A percentile compares a stretch with the other conserved stretches of the same genome.
Conservation (phyloP, 305 asterid species). For the Andrographis paniculata region DNA sequence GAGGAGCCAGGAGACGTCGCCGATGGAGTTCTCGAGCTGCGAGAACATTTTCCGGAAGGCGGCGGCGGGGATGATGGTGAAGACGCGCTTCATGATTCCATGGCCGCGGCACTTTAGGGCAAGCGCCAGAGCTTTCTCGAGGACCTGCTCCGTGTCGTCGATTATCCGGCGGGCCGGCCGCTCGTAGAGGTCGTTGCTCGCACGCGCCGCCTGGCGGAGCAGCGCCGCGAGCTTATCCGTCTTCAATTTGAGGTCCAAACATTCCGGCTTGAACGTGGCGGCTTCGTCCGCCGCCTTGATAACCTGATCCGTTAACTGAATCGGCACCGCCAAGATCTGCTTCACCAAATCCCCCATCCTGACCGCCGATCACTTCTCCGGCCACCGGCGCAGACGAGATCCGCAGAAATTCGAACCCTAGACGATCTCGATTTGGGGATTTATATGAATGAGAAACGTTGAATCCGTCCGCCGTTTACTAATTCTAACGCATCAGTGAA, state of each 20-base stretch:
- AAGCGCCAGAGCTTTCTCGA: slow-evolving; percentile 46
- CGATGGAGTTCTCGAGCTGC: slow-evolving; percentile 63
- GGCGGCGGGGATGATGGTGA: slow-evolving; percentile 64
- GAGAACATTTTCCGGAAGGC: slow-evolving; percentile 60
- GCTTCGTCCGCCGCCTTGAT: slow-evolving; percentile 47
- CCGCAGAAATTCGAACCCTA: too few relatives aligned
- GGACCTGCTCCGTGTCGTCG: slow-evolving; percentile 54
- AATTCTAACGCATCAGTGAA: too few relatives aligned
- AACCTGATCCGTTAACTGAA: slow-evolving; percentile 43
- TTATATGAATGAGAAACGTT: too few relatives aligned
- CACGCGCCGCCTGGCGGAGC: slow-evolving; percentile 56
- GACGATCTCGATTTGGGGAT: too few relatives aligned
- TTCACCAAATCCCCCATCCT: slow-evolving; percentile 55
- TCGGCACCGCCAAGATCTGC: slow-evolving; percentile 51
- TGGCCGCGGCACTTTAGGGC: slow-evolving; percentile 63
- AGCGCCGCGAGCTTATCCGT: slow-evolving; percentile 45
- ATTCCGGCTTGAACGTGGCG: slow-evolving; percentile 42
- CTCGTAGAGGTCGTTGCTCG: slow-evolving; percentile 46
- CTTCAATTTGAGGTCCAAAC: slow-evolving; percentile 45
- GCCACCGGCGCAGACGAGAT: too few relatives aligned
- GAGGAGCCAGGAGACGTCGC: slow-evolving; percentile 86
- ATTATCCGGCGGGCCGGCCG: slow-evolving; percentile 51
- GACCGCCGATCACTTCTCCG: too few relatives aligned
- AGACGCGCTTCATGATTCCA: slow-evolving; percentile 69
- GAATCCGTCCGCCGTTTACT: too few relatives aligned